A percentile compares a stretch with the other conserved stretches of the same genome.
phyloP scores from a whole-genome alignment of 2,329 filamentous ascomycete species.

The Talaromyces sp. region DNA sequence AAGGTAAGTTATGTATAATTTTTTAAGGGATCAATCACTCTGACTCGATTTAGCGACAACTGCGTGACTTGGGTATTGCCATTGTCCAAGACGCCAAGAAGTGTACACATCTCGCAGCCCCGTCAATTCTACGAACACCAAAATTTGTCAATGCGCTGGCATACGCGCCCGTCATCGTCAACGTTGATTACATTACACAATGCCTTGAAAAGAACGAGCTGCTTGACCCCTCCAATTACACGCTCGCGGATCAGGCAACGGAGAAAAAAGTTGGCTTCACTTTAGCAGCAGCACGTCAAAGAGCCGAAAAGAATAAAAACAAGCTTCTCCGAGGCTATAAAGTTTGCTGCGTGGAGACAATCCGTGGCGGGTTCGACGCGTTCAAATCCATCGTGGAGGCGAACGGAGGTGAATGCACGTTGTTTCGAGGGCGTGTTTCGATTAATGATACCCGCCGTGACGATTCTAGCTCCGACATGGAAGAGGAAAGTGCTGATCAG shows the following conservation, averaged over 20 bases:
- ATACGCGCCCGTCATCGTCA: slow-evolving; percentile 69
- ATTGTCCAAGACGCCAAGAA: slow-evolving; percentile 68
- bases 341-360: slow-evolving; percentile 76
- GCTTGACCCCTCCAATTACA: slow-evolving; percentile 59
- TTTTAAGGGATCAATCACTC: slow-evolving; percentile 11
- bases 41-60: slow-evolving; percentile 54
- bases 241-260: slow-evolving; percentile 63
- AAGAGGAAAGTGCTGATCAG: slow-evolving; percentile 51
- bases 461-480: slow-evolving; percentile 54
- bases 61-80: slow-evolving; percentile 76
- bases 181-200: slow-evolving; percentile 70
- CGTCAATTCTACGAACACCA: slow-evolving; percentile 77
- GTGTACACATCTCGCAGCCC: slow-evolving; percentile 83
- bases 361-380: slow-evolving; percentile 75
- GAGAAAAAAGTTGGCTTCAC: slow-evolving; percentile 67
- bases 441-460: slow-evolving; percentile 37
- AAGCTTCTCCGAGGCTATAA: slow-evolving; percentile 68
- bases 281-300: slow-evolving; percentile 60
- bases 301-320: slow-evolving; percentile 70
- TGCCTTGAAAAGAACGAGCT: slow-evolving; percentile 65
- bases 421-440: slow-evolving; percentile 69
- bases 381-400: slow-evolving; percentile 80
- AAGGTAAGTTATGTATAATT: slow-evolving; percentile 52
- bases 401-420: slow-evolving; percentile 77
- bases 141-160: slow-evolving; percentile 91